Evolutionary conservation across 306 rosid species (phyloP), one percentile per base, ranked within the genome.

Genomic region (Acacia acuminata): DNA sequence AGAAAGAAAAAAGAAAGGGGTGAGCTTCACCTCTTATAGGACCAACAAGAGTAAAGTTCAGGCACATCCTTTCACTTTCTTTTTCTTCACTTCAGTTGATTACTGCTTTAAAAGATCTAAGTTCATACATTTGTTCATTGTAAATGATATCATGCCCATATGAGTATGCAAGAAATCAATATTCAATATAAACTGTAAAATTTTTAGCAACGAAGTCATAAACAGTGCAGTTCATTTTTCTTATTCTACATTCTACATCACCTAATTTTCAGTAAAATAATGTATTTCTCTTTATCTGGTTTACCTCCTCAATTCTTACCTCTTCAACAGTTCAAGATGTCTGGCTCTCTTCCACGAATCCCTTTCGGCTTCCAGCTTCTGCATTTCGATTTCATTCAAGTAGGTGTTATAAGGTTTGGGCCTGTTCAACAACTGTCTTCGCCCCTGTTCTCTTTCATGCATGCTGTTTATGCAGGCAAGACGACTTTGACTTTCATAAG

Each of bases 301-400:
- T 30, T 32, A 15, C 42, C 24, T 6, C 45, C 44, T 67, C 27
- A 38, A 68, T 42, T 42, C 89, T 77, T 64, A 94, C 94, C 80
- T 90, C 55, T 88, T 72, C 84, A 86, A 83, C 8, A 92, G 84
- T 63, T 85, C 81, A 83, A 68, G 27, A 27, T 87, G 88, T 81
- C 86, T 86, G 75, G 85, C 88, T 82, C 83, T 94, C 77, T 48
- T 87, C 82, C 87, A 77, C 3, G 92, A 84, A 1, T 87, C 86
- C 19, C 79, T 85, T 76, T 88, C 87, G 25, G 86, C 89, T 86
- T 87, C 88, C 43, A 76, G 76, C 71, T 89, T 82, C 79, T 83
- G 87, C 90, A 84, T 84, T 74, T 81, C 79, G 10, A 84, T 64
- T 56, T 90, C 90, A 78, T 88, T 85, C 76, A 91, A 80, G 67